Percentiles rank a stretch among this genome's conserved stretches.
These are phyloP conservation scores for Metschnikowia baotianmanensis DNA, from an alignment of 805 yeast species.

Conservation along the genomic window DNA sequence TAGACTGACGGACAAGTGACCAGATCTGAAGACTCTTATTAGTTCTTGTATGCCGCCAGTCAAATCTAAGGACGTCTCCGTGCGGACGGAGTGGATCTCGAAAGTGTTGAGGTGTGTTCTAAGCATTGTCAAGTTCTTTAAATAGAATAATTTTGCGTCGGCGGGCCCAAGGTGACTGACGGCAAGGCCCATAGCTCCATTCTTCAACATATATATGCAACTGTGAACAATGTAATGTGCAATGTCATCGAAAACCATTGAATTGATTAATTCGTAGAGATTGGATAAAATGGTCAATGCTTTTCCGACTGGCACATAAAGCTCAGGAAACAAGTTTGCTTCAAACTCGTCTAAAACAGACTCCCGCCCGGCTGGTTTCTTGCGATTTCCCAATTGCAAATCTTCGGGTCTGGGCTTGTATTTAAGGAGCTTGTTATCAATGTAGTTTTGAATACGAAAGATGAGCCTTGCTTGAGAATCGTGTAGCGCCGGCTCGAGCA, in stretches of 20 bases:
- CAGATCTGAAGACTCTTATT: slow-evolving; percentile 35
- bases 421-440: slow-evolving; percentile 64
- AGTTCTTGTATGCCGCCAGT: slow-evolving; percentile 60
- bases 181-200: slow-evolving; percentile 48
- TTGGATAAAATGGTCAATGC: slow-evolving; percentile 70
- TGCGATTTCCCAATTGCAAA: slow-evolving; percentile 52
- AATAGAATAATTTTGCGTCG: slow-evolving; percentile 64
- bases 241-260: slow-evolving; percentile 79
- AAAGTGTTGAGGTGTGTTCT: slow-evolving; percentile 67
- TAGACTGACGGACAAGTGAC: slow-evolving; percentile 45
- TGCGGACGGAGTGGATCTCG: slow-evolving; percentile 73
- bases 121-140: slow-evolving; percentile 69
- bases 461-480: slow-evolving; percentile 80
- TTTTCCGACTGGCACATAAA: slow-evolving; percentile 70
- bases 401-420: slow-evolving; percentile 70
- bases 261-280: slow-evolving; percentile 75
- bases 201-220: slow-evolving; percentile 60
- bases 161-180: slow-evolving; percentile 44
- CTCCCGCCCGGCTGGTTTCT: slow-evolving; percentile 10
- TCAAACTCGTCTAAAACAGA: slow-evolving; percentile 29
- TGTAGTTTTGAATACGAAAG: slow-evolving; percentile 70
- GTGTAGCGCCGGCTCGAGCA: slow-evolving; percentile 68
- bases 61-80: slow-evolving; percentile 77
- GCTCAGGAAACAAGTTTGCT: slow-evolving; percentile 40
- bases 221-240: slow-evolving; percentile 86